Evolutionary conservation across 2,329 filamentous ascomycete genomes (phyloP).

Genomic region (Penicillium sp.): DNA sequence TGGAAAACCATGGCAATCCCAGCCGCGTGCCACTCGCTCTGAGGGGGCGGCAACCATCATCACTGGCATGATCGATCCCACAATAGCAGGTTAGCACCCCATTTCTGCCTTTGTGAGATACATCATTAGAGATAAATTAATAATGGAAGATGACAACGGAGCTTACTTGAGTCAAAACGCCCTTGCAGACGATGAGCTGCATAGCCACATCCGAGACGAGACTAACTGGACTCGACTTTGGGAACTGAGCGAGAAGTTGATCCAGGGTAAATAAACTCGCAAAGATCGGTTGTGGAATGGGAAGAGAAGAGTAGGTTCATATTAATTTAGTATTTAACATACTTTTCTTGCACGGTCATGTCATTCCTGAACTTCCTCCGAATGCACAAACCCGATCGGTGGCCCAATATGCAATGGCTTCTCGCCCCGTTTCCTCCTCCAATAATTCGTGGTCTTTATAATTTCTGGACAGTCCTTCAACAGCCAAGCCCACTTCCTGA

Average conservation of each 20-base stretch:
- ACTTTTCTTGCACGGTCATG: not conserved
- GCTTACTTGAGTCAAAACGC: constrained; percentile 19
- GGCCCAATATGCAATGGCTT: constrained; percentile 3
- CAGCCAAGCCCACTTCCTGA: constrained; percentile 28
- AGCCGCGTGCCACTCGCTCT: constrained; percentile 18
- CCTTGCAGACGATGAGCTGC: constrained; percentile 24
- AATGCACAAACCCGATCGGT: not conserved
- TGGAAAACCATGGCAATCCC: constrained; percentile 14
- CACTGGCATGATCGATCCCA: constrained; percentile 25
- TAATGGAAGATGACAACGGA: constrained; percentile 4
- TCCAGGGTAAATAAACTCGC: not conserved
- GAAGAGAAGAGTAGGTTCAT: not conserved
- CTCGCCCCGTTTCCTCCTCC: constrained; percentile 24
- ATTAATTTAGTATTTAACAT: not conserved
- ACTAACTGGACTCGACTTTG: constrained; percentile 30
- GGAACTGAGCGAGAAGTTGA: constrained; percentile 32
- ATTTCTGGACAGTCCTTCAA: constrained; percentile 26
- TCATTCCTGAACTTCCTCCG: constrained; percentile 4
- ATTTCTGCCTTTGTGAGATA: no score
- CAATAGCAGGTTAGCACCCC: constrained; percentile 17
- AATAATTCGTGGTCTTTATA: constrained; percentile 27
- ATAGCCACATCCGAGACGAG: constrained; percentile 22
- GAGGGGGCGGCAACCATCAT: constrained; percentile 25
- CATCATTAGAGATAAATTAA: no score
- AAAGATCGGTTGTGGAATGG: no score